phyloP scores from a whole-genome alignment of 2,329 filamentous ascomycete species.

The Epichloe brachyelytri region DNA sequence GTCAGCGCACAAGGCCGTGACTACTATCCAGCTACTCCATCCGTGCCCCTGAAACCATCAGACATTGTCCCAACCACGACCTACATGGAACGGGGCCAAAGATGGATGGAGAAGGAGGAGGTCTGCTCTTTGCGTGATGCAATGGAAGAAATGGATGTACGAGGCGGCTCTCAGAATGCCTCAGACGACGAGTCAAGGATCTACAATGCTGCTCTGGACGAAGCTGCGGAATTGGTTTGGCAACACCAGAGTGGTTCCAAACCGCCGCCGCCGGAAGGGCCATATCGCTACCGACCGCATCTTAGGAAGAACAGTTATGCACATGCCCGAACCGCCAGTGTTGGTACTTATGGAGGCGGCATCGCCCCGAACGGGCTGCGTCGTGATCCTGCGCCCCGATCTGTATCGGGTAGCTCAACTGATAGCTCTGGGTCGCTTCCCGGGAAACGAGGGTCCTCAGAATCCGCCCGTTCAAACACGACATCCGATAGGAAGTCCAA shows the following conservation, averaged over 20 bases:
- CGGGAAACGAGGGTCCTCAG: conserved; percentile 16
- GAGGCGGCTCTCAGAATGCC: conserved; percentile 19
- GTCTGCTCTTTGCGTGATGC: conserved; percentile 56
- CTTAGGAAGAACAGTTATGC: conserved; percentile 60
- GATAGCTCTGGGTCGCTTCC: conserved; percentile 31
- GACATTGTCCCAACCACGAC: conserved; percentile 51
- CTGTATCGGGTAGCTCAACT: conserved; percentile 38
- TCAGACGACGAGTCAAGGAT: conserved; percentile 47
- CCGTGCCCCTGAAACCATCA: conserved; percentile 39
- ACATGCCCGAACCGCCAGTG: conserved; percentile 49
- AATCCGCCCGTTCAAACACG: conserved; percentile 10
- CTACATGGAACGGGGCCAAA: conserved; percentile 60
- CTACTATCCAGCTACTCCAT: conserved; percentile 33
- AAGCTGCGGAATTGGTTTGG: conserved; percentile 69
- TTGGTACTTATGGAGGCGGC: conserved; percentile 35
- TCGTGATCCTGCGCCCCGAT: conserved; percentile 29
- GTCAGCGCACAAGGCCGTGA: conserved; percentile 32
- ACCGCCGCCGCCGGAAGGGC: conserved; percentile 39
- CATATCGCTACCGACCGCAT: conserved; percentile 56
- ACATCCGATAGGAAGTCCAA: conserved; percentile 19
- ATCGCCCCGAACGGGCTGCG: conserved; percentile 27
- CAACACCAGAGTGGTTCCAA: conserved; percentile 50
- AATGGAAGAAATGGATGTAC: conserved; percentile 59
- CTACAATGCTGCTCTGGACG: conserved; percentile 58
- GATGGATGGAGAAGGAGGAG: conserved; percentile 75